Percentiles rank a stretch among this genome's conserved stretches.
These are phyloP conservation scores for Alnus glutinosa DNA, from an alignment of 306 rosid species.

Conservation along the genomic window DNA sequence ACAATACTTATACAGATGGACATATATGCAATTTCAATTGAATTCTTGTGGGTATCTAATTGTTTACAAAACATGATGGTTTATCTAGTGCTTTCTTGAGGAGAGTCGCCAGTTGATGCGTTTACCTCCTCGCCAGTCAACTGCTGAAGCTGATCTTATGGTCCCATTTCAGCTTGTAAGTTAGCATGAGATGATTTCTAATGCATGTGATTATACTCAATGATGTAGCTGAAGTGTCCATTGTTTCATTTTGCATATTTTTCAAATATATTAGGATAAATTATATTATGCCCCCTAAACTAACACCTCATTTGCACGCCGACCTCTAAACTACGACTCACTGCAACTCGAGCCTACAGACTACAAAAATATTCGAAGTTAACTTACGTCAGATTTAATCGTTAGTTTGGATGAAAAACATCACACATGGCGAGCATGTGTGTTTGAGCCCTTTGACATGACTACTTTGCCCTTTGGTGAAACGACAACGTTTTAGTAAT, in stretches of 20 bases:
- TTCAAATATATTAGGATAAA: constrained; percentile 6
- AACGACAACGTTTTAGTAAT: too few species aligned
- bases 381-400: too few species aligned
- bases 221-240: constrained; percentile 18
- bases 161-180: constrained; percentile 94
- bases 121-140: constrained; percentile 94
- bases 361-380: too few species aligned
- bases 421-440: too few species aligned
- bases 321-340: too few species aligned
- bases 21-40: constrained; percentile 20
- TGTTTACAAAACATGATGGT: constrained; percentile 21
- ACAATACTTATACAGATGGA: not conserved
- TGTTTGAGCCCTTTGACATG: too few species aligned
- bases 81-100: constrained; percentile 85
- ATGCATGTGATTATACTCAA: constrained; percentile 21
- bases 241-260: constrained; percentile 22
- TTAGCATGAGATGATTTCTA: constrained; percentile 18
- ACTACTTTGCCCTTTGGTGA: too few species aligned
- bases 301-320: too few species aligned
- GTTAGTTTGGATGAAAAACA: too few species aligned
- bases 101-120: constrained; percentile 94
- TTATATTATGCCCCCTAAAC: too few species aligned
- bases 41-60: constrained; percentile 17
- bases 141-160: constrained; percentile 98
- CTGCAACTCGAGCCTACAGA: too few species aligned